Evolutionary conservation across 2,329 filamentous ascomycete species (phyloP).

Genomic region (Teratosphaeria zuluensis): DNA sequence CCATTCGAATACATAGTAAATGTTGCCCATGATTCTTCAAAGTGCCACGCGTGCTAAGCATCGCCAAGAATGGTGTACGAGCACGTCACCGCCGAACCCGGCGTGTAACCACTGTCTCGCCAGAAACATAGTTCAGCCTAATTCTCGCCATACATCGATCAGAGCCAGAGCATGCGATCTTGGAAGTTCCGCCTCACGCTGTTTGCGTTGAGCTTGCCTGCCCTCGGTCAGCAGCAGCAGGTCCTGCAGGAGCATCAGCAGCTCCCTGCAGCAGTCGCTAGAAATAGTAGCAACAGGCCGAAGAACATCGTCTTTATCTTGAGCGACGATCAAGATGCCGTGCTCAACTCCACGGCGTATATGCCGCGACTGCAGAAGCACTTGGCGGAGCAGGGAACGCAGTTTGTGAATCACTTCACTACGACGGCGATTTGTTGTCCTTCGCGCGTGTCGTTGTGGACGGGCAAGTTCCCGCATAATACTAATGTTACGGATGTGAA

Average conservation of each 20-base stretch:
- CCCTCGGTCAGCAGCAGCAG: not conserved
- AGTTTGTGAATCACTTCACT: constrained; percentile 54
- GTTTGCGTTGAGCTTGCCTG: not conserved
- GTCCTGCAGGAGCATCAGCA: not conserved
- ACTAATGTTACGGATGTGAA: constrained; percentile 56
- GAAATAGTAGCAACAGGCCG: not conserved
- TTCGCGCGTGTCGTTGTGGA: constrained; percentile 54
- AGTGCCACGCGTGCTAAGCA: too few species aligned
- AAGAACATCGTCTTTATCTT: constrained; percentile 57
- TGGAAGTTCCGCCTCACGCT: not conserved
- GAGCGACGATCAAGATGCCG: constrained; percentile 58
- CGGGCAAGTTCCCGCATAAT: constrained; percentile 58
- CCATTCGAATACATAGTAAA: too few species aligned
- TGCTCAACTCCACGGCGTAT: constrained; percentile 51
- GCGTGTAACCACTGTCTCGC: not conserved
- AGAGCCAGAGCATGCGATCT: not conserved
- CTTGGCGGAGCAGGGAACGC: constrained; percentile 48
- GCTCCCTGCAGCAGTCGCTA: not conserved
- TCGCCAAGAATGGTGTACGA: not conserved
- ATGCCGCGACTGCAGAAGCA: constrained; percentile 50
- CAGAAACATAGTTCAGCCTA: not conserved
- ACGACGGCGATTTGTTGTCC: constrained; percentile 60
- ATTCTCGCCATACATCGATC: not conserved
- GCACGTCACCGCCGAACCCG: not conserved
- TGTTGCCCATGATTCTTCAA: too few species aligned